Base-by-base conservation (phyloP, 1,284 basidiomycete genomes). In the Ustilago lituana region DNA sequence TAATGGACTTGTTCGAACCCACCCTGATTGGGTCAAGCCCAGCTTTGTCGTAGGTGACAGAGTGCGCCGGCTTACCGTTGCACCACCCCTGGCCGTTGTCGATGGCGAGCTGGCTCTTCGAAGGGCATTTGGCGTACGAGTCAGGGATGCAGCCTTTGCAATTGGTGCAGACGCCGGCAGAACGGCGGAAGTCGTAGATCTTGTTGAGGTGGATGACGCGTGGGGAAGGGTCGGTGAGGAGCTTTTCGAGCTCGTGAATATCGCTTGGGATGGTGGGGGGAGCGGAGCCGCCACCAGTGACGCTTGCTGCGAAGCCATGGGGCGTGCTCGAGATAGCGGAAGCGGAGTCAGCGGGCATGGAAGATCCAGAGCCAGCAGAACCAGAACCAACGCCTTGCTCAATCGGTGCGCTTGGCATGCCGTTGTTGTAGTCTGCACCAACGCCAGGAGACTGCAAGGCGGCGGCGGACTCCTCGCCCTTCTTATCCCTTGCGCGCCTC, bases 261-360 rank as follows among this genome's bases (percentile, higher is more conserved):
- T 79, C 80, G 1, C 76, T 69, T 12, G 83, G 83, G 33, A 76
- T 74, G 5, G 77, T 67, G 0, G 79, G 69, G 2, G 79, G 58
- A n/a, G 79, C 76, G 31, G 55, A 77, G 9, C 83, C 83, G 24
- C 83, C 83, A 10, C 83, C 83, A 8, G 80, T 82, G 19, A 81
- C 82, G 17, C 73, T 70, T 1, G 82, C 74, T 12, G 80, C 85
- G 19, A 70, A 74, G 1, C 71, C 71, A 22, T 61, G 52, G 7
- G 71, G 59, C 20, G 53, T 44, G 49, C 38, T 48, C 4, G 56
- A 47, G 19, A 49, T 55, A 6, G 38, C 41, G 0, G 53, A 29
- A 32, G 39, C 23, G 6, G 32, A 38, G 2, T 26, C 32, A 22
- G 20, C 20, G 20, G 20, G 6, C 0, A n/a, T n/a, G n/a, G n/a